Evolutionary conservation across 2,329 filamentous ascomycete species (phyloP).

Genomic region (Paramyrothecium roridum): DNA sequence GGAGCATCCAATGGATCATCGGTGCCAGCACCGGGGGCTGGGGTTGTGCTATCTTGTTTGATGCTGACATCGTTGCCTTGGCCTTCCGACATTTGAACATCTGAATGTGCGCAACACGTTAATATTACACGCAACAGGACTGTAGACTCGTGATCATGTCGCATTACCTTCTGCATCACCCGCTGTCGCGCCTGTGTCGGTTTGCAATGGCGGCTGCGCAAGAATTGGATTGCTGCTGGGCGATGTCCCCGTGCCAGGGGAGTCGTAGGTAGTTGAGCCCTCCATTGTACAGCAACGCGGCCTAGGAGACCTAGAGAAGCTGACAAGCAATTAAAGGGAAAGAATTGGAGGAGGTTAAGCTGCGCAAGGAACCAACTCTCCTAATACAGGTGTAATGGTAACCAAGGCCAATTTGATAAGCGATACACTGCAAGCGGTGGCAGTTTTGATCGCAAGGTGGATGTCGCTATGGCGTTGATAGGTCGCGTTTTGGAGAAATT

Average conservation of each 20-base stretch:
- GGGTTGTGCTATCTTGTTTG: constrained; percentile 60
- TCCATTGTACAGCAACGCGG: constrained; percentile 45
- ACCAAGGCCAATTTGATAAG: constrained; percentile 7
- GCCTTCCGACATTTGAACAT: constrained; percentile 62
- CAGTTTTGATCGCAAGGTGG: constrained; percentile 20
- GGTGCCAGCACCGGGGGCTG: constrained; percentile 47
- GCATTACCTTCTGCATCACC: constrained; percentile 44
- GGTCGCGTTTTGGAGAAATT: constrained; percentile 33
- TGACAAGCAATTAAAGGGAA: neutral
- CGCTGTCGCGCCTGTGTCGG: constrained; percentile 31
- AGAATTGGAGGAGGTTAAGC: neutral
- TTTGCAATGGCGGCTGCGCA: constrained; percentile 51
- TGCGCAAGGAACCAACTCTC: neutral
- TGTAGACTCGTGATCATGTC: neutral
- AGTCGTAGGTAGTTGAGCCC: constrained; percentile 54
- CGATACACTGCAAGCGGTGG: constrained; percentile 11
- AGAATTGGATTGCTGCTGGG: constrained; percentile 54
- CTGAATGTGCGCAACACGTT: constrained; percentile 28
- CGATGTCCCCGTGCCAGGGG: constrained; percentile 53
- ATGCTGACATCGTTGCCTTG: constrained; percentile 43
- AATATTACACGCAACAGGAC: neutral
- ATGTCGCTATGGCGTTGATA: constrained; percentile 19
- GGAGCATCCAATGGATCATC: constrained; percentile 71
- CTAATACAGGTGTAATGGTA: neutral
- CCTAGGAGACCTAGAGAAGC: neutral